Evolutionary conservation across 352 stramenopile genomes (phyloP).

Genomic region (Pythium angustatum): DNA sequence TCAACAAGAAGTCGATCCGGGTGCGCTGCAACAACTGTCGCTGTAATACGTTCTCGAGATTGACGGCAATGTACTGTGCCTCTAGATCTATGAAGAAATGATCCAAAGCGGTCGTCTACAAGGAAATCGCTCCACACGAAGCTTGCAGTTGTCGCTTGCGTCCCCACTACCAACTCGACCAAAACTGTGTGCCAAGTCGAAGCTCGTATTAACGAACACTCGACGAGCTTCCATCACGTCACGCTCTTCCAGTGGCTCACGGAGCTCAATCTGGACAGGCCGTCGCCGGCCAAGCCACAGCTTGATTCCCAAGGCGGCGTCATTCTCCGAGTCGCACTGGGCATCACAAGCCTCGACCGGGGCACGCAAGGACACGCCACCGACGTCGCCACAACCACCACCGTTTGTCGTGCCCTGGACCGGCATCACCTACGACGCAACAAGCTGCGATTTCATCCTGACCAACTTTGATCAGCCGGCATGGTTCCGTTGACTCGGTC

Average conservation of each 20-base stretch:
- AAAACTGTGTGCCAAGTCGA: background rate
- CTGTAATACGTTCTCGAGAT: background rate
- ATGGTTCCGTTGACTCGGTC: conserved; percentile 10
- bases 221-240: conserved; percentile 15
- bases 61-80: background rate
- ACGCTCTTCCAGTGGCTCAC: background rate
- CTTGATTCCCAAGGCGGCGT: conserved; percentile 2
- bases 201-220: background rate
- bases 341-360: background rate
- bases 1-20: conserved; percentile 51
- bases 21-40: conserved; percentile 24
- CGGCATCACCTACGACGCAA: conserved; percentile 33
- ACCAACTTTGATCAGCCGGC: conserved; percentile 38
- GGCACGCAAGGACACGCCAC: background rate
- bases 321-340: conserved; percentile 22
- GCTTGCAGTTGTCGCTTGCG: too few relatives aligned
- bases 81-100: conserved; percentile 52
- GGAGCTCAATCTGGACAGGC: background rate
- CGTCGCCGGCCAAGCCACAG: conserved; percentile 1
- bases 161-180: background rate
- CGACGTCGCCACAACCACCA: background rate
- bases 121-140: background rate
- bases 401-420: conserved; percentile 36
- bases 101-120: conserved; percentile 43
- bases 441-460: conserved; percentile 47